A percentile compares a stretch with the other conserved stretches of the same genome.
Evolutionary conservation across 1,284 basidiomycete genomes (phyloP).

Genomic region (Acaromyces ingoldii): DNA sequence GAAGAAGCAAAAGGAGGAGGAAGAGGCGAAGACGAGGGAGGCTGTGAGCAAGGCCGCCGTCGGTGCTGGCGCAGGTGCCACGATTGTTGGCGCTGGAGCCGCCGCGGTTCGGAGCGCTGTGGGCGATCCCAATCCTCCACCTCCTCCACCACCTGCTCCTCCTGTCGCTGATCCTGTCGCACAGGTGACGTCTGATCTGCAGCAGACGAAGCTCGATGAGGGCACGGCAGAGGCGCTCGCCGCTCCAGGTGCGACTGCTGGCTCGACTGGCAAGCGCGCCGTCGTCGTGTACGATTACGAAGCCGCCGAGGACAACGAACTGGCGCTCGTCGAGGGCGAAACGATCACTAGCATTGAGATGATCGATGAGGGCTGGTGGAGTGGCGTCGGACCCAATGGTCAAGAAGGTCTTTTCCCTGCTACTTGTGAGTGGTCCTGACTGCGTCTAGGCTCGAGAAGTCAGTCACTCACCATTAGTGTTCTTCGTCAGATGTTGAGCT

Average conservation of each 20-base stretch:
- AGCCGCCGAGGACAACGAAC: slow-evolving; percentile 46
- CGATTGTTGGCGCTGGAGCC: slow-evolving; percentile 5
- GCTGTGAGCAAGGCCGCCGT: slow-evolving; percentile 3
- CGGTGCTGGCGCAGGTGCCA: slow-evolving; percentile 4
- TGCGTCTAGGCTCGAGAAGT: not conserved
- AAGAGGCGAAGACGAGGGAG: slow-evolving; percentile 17
- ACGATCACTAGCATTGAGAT: slow-evolving; percentile 38
- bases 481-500: slow-evolving; percentile 36
- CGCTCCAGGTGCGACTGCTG: not conserved
- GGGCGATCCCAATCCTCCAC: slow-evolving; percentile 7
- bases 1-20: slow-evolving; percentile 38
- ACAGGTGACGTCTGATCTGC: not conserved
- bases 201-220: slow-evolving; percentile 4
- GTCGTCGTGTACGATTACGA: slow-evolving; percentile 45
- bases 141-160: slow-evolving; percentile 21
- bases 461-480: not conserved
- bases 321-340: slow-evolving; percentile 38
- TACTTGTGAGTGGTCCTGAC: slow-evolving; percentile 15
- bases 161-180: slow-evolving; percentile 22
- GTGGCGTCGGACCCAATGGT: slow-evolving; percentile 37
- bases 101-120: slow-evolving; percentile 7
- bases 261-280: slow-evolving; percentile 18
- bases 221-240: slow-evolving; percentile 3
- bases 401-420: slow-evolving; percentile 46
- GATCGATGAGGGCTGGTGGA: slow-evolving; percentile 51